These are phyloP conservation scores for Heritiera littoralis DNA, from an alignment of 345 rosid genomes.

Conservation along the genomic window DNA sequence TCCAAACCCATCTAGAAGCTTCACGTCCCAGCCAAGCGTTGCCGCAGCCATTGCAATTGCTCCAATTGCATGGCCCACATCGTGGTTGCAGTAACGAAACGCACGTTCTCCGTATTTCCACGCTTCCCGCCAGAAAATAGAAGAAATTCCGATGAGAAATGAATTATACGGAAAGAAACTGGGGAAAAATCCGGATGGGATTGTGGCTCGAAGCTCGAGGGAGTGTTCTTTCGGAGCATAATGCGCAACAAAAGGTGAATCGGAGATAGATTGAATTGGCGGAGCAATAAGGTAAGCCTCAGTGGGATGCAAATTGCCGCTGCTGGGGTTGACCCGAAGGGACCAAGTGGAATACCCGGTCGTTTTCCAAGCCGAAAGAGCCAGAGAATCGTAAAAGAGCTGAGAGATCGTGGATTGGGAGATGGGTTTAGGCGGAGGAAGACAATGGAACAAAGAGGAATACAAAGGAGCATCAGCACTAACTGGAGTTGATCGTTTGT, in stretches of 20 bases:
- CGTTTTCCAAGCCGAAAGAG: conserved; percentile 95
- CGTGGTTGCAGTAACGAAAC: conserved; percentile 83
- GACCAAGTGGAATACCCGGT: conserved; percentile 83
- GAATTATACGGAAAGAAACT: conserved; percentile 50
- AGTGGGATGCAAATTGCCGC: conserved; percentile 88
- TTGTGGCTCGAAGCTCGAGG: conserved; percentile 68
- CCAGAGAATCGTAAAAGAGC: conserved; percentile 67
- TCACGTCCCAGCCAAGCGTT: conserved; percentile 85
- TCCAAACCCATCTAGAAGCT: conserved; percentile 83
- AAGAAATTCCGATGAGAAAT: conserved; percentile 68
- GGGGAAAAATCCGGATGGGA: conserved; percentile 50
- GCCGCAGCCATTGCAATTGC: conserved; percentile 80
- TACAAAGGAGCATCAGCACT: conserved; percentile 40
- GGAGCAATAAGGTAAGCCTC: conserved; percentile 80
- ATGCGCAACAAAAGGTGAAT: conserved; percentile 67
- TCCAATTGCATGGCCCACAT: conserved; percentile 82
- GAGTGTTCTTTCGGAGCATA: conserved; percentile 81
- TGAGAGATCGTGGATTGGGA: conserved; percentile 61
- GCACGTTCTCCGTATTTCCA: conserved; percentile 97
- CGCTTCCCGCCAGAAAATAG: conserved; percentile 91
- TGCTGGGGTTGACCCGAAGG: conserved; percentile 92
- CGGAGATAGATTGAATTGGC: conserved; percentile 45
- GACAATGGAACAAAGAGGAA: conserved; percentile 55
- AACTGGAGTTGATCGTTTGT: not conserved
- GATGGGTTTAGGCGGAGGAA: conserved; percentile 60